phyloP scores from a whole-genome alignment of 73 alveolate species.

The Breviolum minutum region DNA sequence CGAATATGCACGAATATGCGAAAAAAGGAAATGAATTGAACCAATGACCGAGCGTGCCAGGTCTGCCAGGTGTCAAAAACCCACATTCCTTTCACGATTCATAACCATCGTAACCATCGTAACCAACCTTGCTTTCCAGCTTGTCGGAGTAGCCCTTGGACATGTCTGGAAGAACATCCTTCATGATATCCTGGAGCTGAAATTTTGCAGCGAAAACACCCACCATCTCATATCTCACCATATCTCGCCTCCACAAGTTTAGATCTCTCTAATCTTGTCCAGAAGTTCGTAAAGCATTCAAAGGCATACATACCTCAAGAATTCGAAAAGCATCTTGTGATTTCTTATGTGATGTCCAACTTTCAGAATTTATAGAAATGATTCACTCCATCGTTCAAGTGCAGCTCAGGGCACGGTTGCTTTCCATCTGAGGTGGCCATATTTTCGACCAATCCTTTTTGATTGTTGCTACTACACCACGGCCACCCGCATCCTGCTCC shows the following conservation, averaged over 20 bases:
- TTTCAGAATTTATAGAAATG: neutral
- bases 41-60: too few relatives aligned
- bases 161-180: slow-evolving; percentile 67
- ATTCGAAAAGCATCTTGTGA: neutral
- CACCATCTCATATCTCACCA: neutral
- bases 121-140: slow-evolving; percentile 63
- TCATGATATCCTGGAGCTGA: slow-evolving; percentile 10
- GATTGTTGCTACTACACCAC: slow-evolving; percentile 64
- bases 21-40: too few relatives aligned
- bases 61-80: too few relatives aligned
- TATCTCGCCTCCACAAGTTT: slow-evolving; percentile 26
- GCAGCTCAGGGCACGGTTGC: slow-evolving; percentile 18
- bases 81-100: too few relatives aligned
- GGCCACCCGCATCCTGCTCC: slow-evolving; percentile 70
- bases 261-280: slow-evolving; percentile 59
- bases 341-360: neutral
- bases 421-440: slow-evolving; percentile 75
- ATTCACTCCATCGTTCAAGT: neutral
- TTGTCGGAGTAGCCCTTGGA: slow-evolving; percentile 56
- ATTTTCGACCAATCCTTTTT: slow-evolving; percentile 59
- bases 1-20: too few relatives aligned
- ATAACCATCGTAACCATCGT: too few relatives aligned
- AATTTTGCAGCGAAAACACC: neutral
- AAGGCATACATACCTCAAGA: slow-evolving; percentile 61
- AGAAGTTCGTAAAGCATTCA: slow-evolving; percentile 72